Conservation (phyloP, 108 stramenopile genomes). For the Pseudonitzschia multistriata region DNA sequence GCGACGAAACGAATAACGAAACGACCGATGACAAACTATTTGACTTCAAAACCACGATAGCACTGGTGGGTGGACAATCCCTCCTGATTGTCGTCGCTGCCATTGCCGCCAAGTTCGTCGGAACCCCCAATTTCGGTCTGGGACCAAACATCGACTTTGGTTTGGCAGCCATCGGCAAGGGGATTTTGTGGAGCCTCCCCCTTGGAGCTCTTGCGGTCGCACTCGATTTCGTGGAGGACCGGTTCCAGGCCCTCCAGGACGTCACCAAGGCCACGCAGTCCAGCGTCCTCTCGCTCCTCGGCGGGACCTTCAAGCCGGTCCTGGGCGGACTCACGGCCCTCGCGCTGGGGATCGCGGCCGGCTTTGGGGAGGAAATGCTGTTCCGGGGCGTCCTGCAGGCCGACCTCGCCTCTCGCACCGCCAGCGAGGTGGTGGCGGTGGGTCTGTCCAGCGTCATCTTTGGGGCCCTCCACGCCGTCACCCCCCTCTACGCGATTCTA, state of each 20-base stretch:
- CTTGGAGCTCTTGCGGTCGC: constrained; percentile 49
- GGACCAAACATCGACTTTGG: constrained; percentile 48
- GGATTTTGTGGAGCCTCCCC: constrained; percentile 56
- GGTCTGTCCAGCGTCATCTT: constrained; percentile 62
- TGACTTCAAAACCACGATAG: constrained; percentile 47
- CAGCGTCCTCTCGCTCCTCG: constrained; percentile 68
- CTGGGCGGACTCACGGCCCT: constrained; percentile 37
- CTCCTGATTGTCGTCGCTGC: constrained; percentile 53
- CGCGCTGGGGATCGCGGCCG: constrained; percentile 71
- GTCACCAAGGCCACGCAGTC: constrained; percentile 78
- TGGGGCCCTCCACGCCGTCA: constrained; percentile 84
- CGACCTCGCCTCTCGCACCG: constrained; percentile 36
- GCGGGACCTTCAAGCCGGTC: constrained; percentile 52
- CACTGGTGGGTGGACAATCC: constrained; percentile 67
- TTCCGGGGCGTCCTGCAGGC: constrained; percentile 84
- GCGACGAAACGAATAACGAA: background rate
- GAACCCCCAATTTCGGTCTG: constrained; percentile 62
- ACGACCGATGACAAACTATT: constrained; percentile 5
- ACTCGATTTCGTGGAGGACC: constrained; percentile 59
- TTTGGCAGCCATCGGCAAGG: constrained; percentile 27
- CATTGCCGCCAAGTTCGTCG: constrained; percentile 24
- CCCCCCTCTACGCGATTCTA: constrained; percentile 75
- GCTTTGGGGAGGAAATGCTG: constrained; percentile 85
- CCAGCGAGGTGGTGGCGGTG: constrained; percentile 38
- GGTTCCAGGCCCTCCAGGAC: constrained; percentile 61